These are phyloP conservation scores for Dactylellina sp. DNA, from an alignment of 2,329 filamentous ascomycete genomes.

Conservation along the genomic window DNA sequence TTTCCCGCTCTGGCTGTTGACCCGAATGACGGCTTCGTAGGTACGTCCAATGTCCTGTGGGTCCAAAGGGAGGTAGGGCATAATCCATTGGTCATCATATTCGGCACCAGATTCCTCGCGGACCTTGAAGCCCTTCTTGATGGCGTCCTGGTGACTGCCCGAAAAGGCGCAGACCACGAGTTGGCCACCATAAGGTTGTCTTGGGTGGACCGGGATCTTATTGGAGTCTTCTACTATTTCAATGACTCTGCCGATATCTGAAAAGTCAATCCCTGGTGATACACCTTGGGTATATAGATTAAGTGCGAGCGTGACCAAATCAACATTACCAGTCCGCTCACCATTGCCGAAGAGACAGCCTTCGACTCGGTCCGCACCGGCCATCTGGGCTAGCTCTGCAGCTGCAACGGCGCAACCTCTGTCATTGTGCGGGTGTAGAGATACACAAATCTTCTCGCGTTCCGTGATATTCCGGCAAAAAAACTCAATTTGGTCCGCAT, in stretches of 20 bases:
- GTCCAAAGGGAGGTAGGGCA: slow-evolving; percentile 93
- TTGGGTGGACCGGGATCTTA: slow-evolving; percentile 91
- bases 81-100: slow-evolving; percentile 78
- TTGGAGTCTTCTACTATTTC: slow-evolving; percentile 90
- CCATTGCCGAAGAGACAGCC: slow-evolving; percentile 95
- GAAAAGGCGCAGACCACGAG: slow-evolving; percentile 93
- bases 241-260: slow-evolving; percentile 85
- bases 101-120: slow-evolving; percentile 73
- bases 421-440: slow-evolving; percentile 94
- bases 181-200: slow-evolving; percentile 89
- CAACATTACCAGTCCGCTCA: slow-evolving; percentile 94
- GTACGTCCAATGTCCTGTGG: slow-evolving; percentile 92
- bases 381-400: slow-evolving; percentile 94
- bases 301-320: slow-evolving; percentile 88
- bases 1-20: slow-evolving; percentile 97
- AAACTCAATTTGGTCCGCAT: slow-evolving; percentile 95
- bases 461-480: slow-evolving; percentile 89
- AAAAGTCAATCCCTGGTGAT: slow-evolving; percentile 87
- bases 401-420: slow-evolving; percentile 89
- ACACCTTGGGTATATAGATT: slow-evolving; percentile 97
- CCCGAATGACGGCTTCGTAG: slow-evolving; percentile 97
- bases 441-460: slow-evolving; percentile 87
- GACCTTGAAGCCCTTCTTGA: slow-evolving; percentile 87
- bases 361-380: slow-evolving; percentile 91
- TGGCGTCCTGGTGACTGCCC: slow-evolving; percentile 93